phyloP scores from a whole-genome alignment of 805 yeast species.

The Priceomyces castillae region DNA sequence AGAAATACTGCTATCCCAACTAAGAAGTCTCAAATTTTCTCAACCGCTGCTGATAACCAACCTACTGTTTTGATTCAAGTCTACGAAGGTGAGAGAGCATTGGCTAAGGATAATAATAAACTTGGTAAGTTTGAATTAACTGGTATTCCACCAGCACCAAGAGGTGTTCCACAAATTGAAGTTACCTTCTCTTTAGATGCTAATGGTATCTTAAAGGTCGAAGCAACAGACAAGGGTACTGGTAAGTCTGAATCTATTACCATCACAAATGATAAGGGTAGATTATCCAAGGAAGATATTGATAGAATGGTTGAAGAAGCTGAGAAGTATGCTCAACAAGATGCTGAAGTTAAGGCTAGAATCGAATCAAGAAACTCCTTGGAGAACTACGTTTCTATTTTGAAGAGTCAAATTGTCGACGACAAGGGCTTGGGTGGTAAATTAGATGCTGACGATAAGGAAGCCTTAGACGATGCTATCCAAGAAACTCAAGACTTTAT shows the following conservation, averaged over 20 bases:
- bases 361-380: slow-evolving; percentile 43
- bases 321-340: slow-evolving; percentile 69
- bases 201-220: slow-evolving; percentile 98
- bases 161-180: slow-evolving; percentile 99
- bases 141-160: slow-evolving; percentile 97
- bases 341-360: slow-evolving; percentile 43
- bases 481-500: slow-evolving; percentile 85
- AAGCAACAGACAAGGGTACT: slow-evolving; percentile 97
- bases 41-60: slow-evolving; percentile 98
- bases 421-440: slow-evolving; percentile 63
- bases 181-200: slow-evolving; percentile 99
- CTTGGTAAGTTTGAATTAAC: slow-evolving; percentile 98
- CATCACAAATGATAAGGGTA: slow-evolving; percentile 98
- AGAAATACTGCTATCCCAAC: slow-evolving; percentile 99
- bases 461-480: slow-evolving; percentile 80
- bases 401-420: slow-evolving; percentile 45
- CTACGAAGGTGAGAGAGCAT: slow-evolving; percentile 99
- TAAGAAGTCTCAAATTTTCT: slow-evolving; percentile 97
- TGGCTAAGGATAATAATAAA: slow-evolving; percentile 95
- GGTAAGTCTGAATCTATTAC: slow-evolving; percentile 98
- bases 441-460: slow-evolving; percentile 88
- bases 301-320: slow-evolving; percentile 99
- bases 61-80: slow-evolving; percentile 99
- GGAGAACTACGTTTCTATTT: slow-evolving; percentile 44
- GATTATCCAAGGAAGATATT: slow-evolving; percentile 93